Evolutionary conservation across 352 stramenopile species (phyloP), one percentile per base, ranked within the genome.

Genomic region (Globisporangium emineosum): DNA sequence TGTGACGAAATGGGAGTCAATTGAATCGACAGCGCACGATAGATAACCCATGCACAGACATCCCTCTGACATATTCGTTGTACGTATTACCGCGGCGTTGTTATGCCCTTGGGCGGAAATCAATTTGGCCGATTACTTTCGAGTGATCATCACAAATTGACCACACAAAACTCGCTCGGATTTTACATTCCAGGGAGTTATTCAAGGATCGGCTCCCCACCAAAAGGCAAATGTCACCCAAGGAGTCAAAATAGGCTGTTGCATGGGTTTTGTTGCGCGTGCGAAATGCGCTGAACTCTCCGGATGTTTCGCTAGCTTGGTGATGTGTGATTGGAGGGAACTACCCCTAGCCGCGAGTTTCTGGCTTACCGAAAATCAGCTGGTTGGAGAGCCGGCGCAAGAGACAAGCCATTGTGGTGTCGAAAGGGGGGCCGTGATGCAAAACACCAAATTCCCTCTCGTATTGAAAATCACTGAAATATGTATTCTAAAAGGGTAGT

Each of bases 221-320:
- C 29, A 40, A 57, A 57, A 57, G 17, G 23, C n/a, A n/a, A 32
- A 32, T n/a, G 47, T 10, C 40, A 23, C 17, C 40, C 17, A 23
- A 47, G 8, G 3, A 17, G 9, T 17, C 40, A 12, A 21, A 43
- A 23, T 43, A 57, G 40, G n/a, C 51, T 57, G 51, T 57, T 42
- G 29, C 17, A 9, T 43, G n/a, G 29, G 27, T 57, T 42, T 57
- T 27, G 29, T 27, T 27, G 51, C 51, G 25, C 49, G 49, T 55
- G 49, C 47, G 47, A 29, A 55, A 55, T 30, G 49, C 5, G 25
- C 50, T 56, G 27, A 56, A 56, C 27, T 56, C 50, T 56, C 45
- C 15, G 50, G 25, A 37, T 32, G 17, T 57, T 42, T 47, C 17
- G 17, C 15, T 43, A 12, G 17, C 17, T 47, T 23, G 40, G 29